These are phyloP conservation scores for Geotrichum phurueaensis DNA, from an alignment of 1,139 yeast species.

Conservation along the genomic window DNA sequence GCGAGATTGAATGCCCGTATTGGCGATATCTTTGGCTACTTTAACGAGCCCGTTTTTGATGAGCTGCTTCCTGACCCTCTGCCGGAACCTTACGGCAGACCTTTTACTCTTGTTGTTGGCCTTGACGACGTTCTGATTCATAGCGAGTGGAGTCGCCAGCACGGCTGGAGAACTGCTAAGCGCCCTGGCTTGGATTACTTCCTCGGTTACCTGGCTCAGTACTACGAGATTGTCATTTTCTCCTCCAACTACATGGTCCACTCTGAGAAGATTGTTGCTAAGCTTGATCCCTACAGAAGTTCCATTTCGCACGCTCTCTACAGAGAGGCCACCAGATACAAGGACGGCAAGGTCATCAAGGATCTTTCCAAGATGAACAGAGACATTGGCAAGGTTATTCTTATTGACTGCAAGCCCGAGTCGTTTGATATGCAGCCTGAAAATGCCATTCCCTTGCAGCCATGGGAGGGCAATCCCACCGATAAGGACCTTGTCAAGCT, in stretches of 20 bases:
- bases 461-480: constrained; percentile 84
- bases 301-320: constrained; percentile 79
- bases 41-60: constrained; percentile 90
- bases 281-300: constrained; percentile 90
- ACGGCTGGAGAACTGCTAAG: constrained; percentile 98
- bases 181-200: constrained; percentile 98
- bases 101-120: constrained; percentile 80
- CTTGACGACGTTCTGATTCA: constrained; percentile 87
- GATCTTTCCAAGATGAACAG: constrained; percentile 87
- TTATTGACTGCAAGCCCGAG: constrained; percentile 72
- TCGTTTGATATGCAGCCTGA: constrained; percentile 82
- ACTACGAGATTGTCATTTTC: constrained; percentile 90
- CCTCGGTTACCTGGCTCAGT: constrained; percentile 87
- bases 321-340: constrained; percentile 86
- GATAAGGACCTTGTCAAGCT: constrained; percentile 66
- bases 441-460: constrained; percentile 73
- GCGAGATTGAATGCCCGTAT: constrained; percentile 64
- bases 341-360: constrained; percentile 69
- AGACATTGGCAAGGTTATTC: constrained; percentile 73
- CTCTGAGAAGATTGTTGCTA: constrained; percentile 76
- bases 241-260: constrained; percentile 80
- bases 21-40: constrained; percentile 69
- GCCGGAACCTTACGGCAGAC: constrained; percentile 88
- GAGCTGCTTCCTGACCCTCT: constrained; percentile 89
- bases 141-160: constrained; percentile 84